Evolutionary conservation across 108 stramenopile genomes (phyloP), one percentile per base, ranked within the genome.

Genomic region (Ochromonas danica): DNA sequence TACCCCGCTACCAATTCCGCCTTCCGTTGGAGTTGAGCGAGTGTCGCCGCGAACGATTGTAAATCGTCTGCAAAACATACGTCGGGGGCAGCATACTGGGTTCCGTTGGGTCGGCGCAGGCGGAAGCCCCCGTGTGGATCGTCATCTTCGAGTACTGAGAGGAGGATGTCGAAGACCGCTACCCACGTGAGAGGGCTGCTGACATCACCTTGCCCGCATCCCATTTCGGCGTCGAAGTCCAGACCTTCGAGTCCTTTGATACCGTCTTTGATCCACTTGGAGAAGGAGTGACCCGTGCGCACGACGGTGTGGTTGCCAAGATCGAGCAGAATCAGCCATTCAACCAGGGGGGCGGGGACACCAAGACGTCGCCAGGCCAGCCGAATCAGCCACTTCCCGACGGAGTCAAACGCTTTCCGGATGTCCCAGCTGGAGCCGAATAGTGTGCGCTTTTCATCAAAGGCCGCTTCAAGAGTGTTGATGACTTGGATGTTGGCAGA

Each of bases 161-260:
- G 63, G 30, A 67, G 63, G 17, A 67, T 67, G 63, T 67, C 63
- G 31, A 67, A 67, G 63, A 67, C 30, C 31, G 63, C 63, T 31
- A 33, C 31, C 63, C 63, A 67, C 30, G 30, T 31, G 30, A 67
- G 31, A 22, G 63, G 63, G 63, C 63, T 67, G 63, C 30, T 67
- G 31, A 67, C 63, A 67, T 67, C 63, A 31, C 63, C 63, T 67
- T 67, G 63, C 31, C 63, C 63, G 17, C 30, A 31, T 22, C 63
- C 63, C 31, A 22, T 67, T 67, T 67, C 63, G 17, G 63, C 63
- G 17, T 67, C 63, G 31, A 67, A 67, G 31, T 22, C 63, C 31
- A 31, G 30, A 67, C 63, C 31, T 67, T 22, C 63, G 30, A 33
- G 30, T 31, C 30, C 63, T 33, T 67, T 67, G 17, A 67, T 33